Base-by-base conservation (phyloP, 306 rosid species). In the Dryas drummondii region DNA sequence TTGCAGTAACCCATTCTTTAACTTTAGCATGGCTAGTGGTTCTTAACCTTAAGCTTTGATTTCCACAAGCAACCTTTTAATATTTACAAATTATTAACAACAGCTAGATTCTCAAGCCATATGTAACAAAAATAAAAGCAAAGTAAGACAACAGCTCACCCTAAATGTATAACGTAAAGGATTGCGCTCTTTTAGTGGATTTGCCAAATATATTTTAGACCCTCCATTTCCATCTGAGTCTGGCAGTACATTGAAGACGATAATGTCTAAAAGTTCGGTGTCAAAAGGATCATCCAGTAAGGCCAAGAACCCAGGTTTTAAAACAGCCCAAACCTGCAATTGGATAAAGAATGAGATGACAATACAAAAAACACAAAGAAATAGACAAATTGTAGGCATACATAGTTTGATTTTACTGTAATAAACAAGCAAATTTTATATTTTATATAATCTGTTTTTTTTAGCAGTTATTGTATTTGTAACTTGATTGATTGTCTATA, bases 291-390 rank as follows among this genome's bases (percentile, higher is more conserved):
- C 82, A 59, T 83, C 84, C 14, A 85, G 56, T 49, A 85, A 69
- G 76, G 88, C 86, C 76, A 85, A 70, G 82, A 85, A 85, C 57
- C 88, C 88, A 49, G 88, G 86, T 59, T 82, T 85, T 47, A 85
- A 64, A 82, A 85, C 88, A 46, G 86, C 86, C 88, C 88, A 85
- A 45, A 82, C 88, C 88, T 85, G 84, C 65, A 73, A 69, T 48
- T 50, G 59, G 61, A 53, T 11, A 19, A 45, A 37, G 5, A 46
- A n/a, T 5, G 26, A 40, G 40, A 27, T 6, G 32, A 3, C 8
- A 55, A 26, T 56, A 46, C 19, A 47, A 66, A 56, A 47, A 7
- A 17, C n/a, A 13, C 17, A 67, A 72, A 19, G 37, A 37, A 62
- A 66, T 4, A 47, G 12, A 41, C 32, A 72, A 32, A 7, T 19